Percentiles rank a stretch among this genome's conserved stretches.
Conservation (phyloP, 352 stramenopile genomes). For the Globisporangium okanoganense region DNA sequence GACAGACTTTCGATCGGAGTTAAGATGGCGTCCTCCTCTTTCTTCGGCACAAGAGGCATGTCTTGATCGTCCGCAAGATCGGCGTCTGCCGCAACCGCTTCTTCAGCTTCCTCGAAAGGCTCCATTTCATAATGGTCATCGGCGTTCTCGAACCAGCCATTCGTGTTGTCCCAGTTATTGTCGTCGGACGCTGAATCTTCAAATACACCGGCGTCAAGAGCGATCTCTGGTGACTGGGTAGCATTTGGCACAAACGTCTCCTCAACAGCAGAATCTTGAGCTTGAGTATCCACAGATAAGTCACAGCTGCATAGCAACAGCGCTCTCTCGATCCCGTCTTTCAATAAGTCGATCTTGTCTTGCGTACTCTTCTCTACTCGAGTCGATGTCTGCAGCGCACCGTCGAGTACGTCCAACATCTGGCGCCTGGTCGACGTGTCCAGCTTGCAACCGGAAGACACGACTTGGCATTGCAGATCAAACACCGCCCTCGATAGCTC, state of each 20-base stretch:
- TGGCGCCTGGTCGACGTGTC: slow-evolving; percentile 17
- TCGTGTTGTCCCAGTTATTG: slow-evolving; percentile 5
- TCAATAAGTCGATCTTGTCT: slow-evolving; percentile 1
- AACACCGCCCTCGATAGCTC: slow-evolving; percentile 24
- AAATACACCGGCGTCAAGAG: not conserved
- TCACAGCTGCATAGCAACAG: slow-evolving; percentile 3
- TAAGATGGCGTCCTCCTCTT: slow-evolving; percentile 14
- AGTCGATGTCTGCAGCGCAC: slow-evolving; percentile 1
- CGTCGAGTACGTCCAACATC: slow-evolving; percentile 29
- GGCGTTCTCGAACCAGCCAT: slow-evolving; percentile 7
- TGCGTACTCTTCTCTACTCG: slow-evolving; percentile 2
- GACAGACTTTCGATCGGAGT: slow-evolving; percentile 23
- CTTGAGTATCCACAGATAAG: not conserved
- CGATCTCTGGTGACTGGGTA: not conserved
- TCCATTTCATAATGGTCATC: slow-evolving; percentile 9
- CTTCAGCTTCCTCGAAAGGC: slow-evolving; percentile 1
- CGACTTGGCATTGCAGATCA: slow-evolving; percentile 34
- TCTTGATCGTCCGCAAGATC: slow-evolving; percentile 21
- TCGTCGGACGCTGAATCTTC: slow-evolving; percentile 1
- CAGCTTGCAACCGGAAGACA: slow-evolving; percentile 19
- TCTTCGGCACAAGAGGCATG: slow-evolving; percentile 21
- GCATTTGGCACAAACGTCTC: not conserved
- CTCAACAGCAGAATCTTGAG: not conserved
- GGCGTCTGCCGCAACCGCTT: not conserved
- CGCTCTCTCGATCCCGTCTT: slow-evolving; percentile 9